phyloP scores from a whole-genome alignment of 2,329 filamentous ascomycete genomes.

The Lachnellula hyalina region DNA sequence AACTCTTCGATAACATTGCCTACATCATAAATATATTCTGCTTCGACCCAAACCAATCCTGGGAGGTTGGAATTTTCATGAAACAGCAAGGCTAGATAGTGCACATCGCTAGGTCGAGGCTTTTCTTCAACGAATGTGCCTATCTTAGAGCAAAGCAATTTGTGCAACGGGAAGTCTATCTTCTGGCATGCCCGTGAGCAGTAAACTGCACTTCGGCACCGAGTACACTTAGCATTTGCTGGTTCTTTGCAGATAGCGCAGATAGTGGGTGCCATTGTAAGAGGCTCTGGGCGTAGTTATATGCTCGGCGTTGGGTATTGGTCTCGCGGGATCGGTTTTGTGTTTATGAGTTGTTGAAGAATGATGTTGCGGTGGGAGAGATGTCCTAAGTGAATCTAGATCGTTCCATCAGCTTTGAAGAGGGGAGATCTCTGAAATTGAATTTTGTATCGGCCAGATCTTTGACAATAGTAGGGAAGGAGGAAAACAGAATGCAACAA shows the following conservation, averaged over 20 bases:
- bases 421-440: no score
- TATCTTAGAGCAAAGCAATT: slow-evolving; percentile 4
- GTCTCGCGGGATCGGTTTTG: neutral
- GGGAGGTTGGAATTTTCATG: neutral
- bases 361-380: no score
- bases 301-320: neutral
- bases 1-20: neutral
- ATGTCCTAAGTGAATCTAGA: no score
- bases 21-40: no score
- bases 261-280: neutral
- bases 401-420: no score
- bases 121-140: neutral
- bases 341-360: neutral
- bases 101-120: neutral
- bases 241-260: neutral
- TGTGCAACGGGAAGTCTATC: slow-evolving; percentile 6
- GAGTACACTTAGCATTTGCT: neutral
- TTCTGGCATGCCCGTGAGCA: slow-evolving; percentile 3
- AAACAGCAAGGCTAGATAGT: slow-evolving; percentile 3
- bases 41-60: slow-evolving; percentile 1
- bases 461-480: no score
- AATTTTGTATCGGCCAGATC: no score
- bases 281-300: neutral
- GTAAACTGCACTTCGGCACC: neutral
- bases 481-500: no score